Conservation (phyloP, 768 basidiomycete genomes). For the Arthromyces matolae region DNA sequence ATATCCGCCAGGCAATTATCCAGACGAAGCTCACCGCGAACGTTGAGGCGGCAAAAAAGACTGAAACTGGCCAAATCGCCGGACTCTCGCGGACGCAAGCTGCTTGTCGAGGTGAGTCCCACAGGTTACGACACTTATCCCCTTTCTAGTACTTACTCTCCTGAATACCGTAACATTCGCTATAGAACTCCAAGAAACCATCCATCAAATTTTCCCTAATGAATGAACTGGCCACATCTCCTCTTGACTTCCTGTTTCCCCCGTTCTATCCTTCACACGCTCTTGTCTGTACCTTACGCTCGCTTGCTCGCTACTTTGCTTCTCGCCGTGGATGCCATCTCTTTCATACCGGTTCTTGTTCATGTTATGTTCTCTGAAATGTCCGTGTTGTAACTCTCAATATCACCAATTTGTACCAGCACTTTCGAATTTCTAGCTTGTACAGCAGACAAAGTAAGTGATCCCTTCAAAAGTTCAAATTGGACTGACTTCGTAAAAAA, state of each 20-base stretch:
- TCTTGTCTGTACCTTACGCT: not conserved
- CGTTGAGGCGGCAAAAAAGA: conserved; percentile 10
- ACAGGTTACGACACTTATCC: not conserved
- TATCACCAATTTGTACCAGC: too few species aligned
- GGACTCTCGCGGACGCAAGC: conserved; percentile 17
- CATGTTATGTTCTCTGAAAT: too few species aligned
- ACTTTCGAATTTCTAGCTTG: too few species aligned
- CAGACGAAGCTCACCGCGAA: conserved; percentile 8
- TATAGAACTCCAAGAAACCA: conserved; percentile 15
- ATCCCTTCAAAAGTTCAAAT: too few species aligned
- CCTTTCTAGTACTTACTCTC: not conserved
- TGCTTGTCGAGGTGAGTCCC: conserved; percentile 16
- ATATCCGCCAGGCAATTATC: conserved; percentile 8
- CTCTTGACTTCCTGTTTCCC: not conserved
- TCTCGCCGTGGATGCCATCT: too few species aligned
- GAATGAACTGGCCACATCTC: conserved; percentile 2
- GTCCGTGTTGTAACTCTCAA: too few species aligned
- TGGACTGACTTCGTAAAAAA: too few species aligned
- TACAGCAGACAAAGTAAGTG: too few species aligned
- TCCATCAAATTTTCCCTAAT: conserved; percentile 14
- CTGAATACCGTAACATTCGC: not conserved
- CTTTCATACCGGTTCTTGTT: too few species aligned
- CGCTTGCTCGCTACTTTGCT: too few species aligned
- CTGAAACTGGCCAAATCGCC: conserved; percentile 14
- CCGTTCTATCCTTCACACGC: not conserved